Base-by-base conservation (phyloP, 176 grass and related monocot genomes). In the Oryza brachyantha region DNA sequence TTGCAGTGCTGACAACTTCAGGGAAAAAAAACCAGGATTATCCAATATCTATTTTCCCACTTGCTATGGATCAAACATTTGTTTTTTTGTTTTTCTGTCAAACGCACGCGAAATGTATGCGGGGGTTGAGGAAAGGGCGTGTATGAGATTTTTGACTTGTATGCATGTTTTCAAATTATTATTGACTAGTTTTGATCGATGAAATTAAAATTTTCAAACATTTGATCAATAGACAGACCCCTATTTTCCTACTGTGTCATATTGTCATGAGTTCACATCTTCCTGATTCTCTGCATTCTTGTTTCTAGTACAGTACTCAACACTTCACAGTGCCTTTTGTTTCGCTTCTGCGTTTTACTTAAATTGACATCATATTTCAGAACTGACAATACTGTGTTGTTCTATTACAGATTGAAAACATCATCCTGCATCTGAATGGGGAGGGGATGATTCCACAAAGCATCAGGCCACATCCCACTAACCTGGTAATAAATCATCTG, bases 401-500 rank as follows among this genome's bases (percentile, higher is more conserved):
- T 29, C 6, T 9, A 26, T 17, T 21, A 55, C 79, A 90, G 84
- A 84, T 90, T 71, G 70, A 80, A 31, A 82, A 84, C n/a, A 86
- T 84, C 48, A 27, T 90, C 38, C 61, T 26, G 16, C 59, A 76
- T 39, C 77, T 87, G 10, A 75, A 79, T 24, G 84, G 80, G 4
- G 67, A 84, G 16, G 70, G 81, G 37, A 59, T 69, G 35, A 26
- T 39, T 39, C 58, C 79, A 43, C 69, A 84, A 27, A 68, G 19
- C 50, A 28, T 37, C 16, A 66, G 19, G 14, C 60, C 45, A 10
- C 13, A 55, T 1, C 66, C n/a, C 29, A 78, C 82, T 66, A 21
- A 77, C 84, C 60, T 71, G 61, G 84, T 63, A 82, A 38, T 63
- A 82, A 38, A 46, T 29, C 12, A 61, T 16, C 24, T 8, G 17